Conservation (phyloP, 495 filamentous ascomycete genomes). For the Penicillium pancosmium region DNA sequence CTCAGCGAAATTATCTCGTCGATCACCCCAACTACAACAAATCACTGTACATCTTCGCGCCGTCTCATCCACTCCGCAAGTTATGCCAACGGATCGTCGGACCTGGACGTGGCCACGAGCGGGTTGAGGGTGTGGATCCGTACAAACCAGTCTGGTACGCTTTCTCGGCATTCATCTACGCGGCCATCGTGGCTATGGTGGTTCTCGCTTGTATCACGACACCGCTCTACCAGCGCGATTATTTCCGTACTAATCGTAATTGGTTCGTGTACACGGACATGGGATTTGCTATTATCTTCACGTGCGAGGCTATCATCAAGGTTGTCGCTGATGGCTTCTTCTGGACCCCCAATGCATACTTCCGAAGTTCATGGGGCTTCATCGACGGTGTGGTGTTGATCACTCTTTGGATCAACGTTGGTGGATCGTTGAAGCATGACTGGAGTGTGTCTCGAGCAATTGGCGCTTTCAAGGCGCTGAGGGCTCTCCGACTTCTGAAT, state of each 20-base stretch:
- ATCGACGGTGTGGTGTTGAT: slow-evolving; percentile 93
- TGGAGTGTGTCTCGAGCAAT: slow-evolving; percentile 85
- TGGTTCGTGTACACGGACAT: slow-evolving; percentile 96
- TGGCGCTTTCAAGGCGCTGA: slow-evolving; percentile 97
- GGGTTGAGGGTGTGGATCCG: slow-evolving; percentile 83
- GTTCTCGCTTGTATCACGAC: slow-evolving; percentile 93
- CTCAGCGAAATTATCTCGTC: slow-evolving; percentile 85
- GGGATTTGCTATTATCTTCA: slow-evolving; percentile 87
- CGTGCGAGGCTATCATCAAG: slow-evolving; percentile 86
- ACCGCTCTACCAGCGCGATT: slow-evolving; percentile 85
- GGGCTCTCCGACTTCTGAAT: slow-evolving; percentile 88
- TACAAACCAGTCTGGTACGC: slow-evolving; percentile 87
- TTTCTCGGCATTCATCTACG: slow-evolving; percentile 93
- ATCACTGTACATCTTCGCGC: slow-evolving; percentile 83
- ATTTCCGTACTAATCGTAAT: slow-evolving; percentile 75
- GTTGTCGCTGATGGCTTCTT: slow-evolving; percentile 95
- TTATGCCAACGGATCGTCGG: slow-evolving; percentile 91
- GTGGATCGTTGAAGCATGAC: slow-evolving; percentile 74
- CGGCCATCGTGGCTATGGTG: slow-evolving; percentile 95
- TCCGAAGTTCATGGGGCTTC: slow-evolving; percentile 93
- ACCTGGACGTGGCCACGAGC: slow-evolving; percentile 81
- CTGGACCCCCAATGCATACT: slow-evolving; percentile 97
- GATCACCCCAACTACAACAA: slow-evolving; percentile 92
- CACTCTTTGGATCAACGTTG: slow-evolving; percentile 95
- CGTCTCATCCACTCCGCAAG: slow-evolving; percentile 72